These are phyloP conservation scores for Wickerhamomyces tratensis DNA, from an alignment of 805 yeast species.

Conservation along the genomic window DNA sequence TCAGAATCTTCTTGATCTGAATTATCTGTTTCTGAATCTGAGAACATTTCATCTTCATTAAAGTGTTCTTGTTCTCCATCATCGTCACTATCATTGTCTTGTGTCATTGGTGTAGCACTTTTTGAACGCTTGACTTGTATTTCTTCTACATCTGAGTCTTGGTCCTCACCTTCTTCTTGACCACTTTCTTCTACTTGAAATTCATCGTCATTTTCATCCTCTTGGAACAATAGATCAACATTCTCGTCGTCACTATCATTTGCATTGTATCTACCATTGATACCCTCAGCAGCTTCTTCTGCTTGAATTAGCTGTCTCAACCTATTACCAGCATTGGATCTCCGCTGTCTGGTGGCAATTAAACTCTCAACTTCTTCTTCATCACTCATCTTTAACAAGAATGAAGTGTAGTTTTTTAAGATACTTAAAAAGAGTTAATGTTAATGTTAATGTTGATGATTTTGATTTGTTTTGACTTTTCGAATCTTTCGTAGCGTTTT, in stretches of 20 bases:
- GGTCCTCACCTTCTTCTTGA: constrained; percentile 20
- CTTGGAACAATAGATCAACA: constrained; percentile 61
- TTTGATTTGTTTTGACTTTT: no score
- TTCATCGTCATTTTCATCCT: constrained; percentile 46
- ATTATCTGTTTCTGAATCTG: constrained; percentile 44
- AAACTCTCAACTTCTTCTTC: constrained; percentile 39
- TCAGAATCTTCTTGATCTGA: constrained; percentile 48
- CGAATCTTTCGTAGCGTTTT: no score
- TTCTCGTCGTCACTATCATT: constrained; percentile 68
- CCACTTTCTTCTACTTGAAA: constrained; percentile 22
- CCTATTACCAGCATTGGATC: constrained; percentile 88
- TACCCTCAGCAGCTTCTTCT: constrained; percentile 32
- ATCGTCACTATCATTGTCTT: neutral
- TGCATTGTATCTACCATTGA: constrained; percentile 10
- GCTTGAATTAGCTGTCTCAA: constrained; percentile 63
- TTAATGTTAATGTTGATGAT: no score
- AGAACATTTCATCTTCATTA: constrained; percentile 39
- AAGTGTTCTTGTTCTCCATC: constrained; percentile 3
- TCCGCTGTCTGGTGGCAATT: constrained; percentile 64
- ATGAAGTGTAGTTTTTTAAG: constrained; percentile 5
- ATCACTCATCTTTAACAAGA: constrained; percentile 3
- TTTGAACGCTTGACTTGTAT: constrained; percentile 7
- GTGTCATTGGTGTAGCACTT: no score
- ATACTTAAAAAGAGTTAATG: neutral
- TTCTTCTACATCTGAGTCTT: constrained; percentile 18